These are phyloP conservation scores for Saxophila tyrrhenica DNA, from an alignment of 495 filamentous ascomycete species.

Conservation along the genomic window DNA sequence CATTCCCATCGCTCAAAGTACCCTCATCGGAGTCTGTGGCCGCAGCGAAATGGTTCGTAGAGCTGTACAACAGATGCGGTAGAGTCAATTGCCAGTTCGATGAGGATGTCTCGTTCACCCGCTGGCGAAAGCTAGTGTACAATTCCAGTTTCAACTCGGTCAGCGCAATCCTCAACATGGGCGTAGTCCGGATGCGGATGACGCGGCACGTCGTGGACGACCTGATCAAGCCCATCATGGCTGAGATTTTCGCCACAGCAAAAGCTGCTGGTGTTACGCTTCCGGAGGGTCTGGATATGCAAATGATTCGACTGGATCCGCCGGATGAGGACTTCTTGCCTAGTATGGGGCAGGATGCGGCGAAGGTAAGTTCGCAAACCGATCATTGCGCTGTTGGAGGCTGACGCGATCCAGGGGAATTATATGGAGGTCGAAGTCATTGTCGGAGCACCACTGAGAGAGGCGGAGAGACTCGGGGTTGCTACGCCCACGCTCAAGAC, in stretches of 20 bases:
- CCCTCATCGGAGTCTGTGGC: not conserved
- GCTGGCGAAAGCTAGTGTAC: constrained; percentile 30
- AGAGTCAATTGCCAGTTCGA: constrained; percentile 20
- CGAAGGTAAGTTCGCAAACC: constrained; percentile 27
- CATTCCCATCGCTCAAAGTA: constrained; percentile 22
- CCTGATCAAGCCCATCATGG: constrained; percentile 31
- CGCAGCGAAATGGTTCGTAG: constrained; percentile 23
- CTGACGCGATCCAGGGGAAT: constrained; percentile 35
- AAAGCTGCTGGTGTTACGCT: constrained; percentile 27
- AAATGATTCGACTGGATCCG: constrained; percentile 31
- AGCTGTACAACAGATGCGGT: constrained; percentile 23
- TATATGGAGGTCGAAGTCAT: constrained; percentile 45
- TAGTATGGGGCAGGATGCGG: constrained; percentile 30
- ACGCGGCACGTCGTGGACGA: constrained; percentile 18
- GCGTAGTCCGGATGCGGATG: constrained; percentile 31
- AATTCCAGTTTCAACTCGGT: constrained; percentile 28
- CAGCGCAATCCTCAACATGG: constrained; percentile 36
- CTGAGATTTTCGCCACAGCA: constrained; percentile 32
- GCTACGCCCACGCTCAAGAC: constrained; percentile 36
- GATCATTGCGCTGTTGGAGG: too few relatives aligned
- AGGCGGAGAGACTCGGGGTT: constrained; percentile 34
- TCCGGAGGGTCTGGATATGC: constrained; percentile 26
- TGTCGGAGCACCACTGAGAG: constrained; percentile 41
- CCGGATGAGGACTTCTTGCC: constrained; percentile 33
- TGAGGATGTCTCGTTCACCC: constrained; percentile 17